phyloP scores from a whole-genome alignment of 129 eudicot species.

The Flaveria ramosissima region DNA sequence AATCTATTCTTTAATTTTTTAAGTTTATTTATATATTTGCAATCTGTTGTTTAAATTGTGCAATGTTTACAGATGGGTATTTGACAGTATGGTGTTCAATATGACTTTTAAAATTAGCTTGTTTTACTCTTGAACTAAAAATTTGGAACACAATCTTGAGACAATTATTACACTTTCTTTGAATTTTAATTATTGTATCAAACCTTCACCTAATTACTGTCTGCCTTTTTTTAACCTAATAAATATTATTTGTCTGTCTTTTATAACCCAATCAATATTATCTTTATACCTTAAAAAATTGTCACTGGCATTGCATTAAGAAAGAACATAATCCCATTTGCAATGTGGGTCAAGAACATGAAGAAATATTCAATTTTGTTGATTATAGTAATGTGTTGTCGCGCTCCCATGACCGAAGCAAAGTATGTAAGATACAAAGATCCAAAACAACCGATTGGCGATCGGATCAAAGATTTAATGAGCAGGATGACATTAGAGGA shows the following conservation, averaged over 20 bases:
- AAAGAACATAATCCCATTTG: constrained; percentile 26
- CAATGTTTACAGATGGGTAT: too few species aligned
- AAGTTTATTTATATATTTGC: too few species aligned
- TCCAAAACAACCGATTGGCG: constrained; percentile 55
- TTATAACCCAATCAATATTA: background rate
- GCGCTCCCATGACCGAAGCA: constrained; percentile 46
- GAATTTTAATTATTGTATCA: background rate
- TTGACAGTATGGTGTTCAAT: too few species aligned
- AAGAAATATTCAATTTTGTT: constrained; percentile 27
- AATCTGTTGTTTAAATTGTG: too few species aligned
- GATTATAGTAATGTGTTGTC: constrained; percentile 41
- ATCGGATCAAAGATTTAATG: constrained; percentile 57
- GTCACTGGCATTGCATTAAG: constrained; percentile 1
- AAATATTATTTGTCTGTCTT: background rate
- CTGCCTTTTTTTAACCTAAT: background rate
- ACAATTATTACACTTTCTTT: constrained; percentile 5
- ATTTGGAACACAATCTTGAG: constrained; percentile 25
- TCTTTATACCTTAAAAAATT: constrained; percentile 17
- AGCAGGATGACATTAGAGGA: constrained; percentile 66
- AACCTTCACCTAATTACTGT: constrained; percentile 23
- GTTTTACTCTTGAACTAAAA: background rate
- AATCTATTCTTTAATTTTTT: too few species aligned
- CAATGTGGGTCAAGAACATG: constrained; percentile 36
- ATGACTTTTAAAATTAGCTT: too few species aligned
- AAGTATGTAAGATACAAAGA: constrained; percentile 61